Base-by-base conservation (phyloP, 75 land plant genomes). In the Selaginella tamariscina region DNA sequence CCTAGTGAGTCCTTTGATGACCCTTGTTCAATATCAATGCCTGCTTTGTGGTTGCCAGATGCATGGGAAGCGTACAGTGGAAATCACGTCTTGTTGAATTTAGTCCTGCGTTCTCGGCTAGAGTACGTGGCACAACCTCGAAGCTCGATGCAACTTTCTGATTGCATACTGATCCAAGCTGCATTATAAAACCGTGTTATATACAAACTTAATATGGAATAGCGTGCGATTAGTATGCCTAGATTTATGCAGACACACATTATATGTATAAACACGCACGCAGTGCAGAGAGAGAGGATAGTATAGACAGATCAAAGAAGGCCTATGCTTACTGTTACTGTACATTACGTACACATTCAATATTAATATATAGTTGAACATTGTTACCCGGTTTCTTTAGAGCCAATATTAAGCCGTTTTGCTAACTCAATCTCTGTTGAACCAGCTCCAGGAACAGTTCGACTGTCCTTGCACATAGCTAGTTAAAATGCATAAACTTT, bases 371-470 rank as follows among this genome's bases (percentile, higher is more conserved):
- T 5, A 5, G 49, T 15, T 39, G 15, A 5, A 39, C 49, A 39
- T 30, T 24, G 11, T 67, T 86, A 88, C 93, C 99, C 99, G 28
- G 97, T 88, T 77, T 95, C 99, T 71, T 78, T 87, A 30, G 81
- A 74, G 65, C 91, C 95, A 59, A 91, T 83, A 73, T 85, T 90
- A 28, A 91, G 57, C 71, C 71, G 83, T 77, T 73, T 87, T 29
- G 99, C 99, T 59, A 95, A 77, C 67, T 95, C 99, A 79, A 95
- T 95, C 70, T 95, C 99, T 20, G 99, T 85, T 29, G 99, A 96
- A 26, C 97, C 99, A 77, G 97, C 99, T 21, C 99, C 99, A 64
- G 99, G 93, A 28, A 95, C 66, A 21, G 79, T 85, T 5, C 91
- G 86, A 72, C 92, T 85, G 62, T 95, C 99, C 57, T 88, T 86